phyloP scores from a whole-genome alignment of 768 basidiomycete genomes.

The Boletellus emodensis region DNA sequence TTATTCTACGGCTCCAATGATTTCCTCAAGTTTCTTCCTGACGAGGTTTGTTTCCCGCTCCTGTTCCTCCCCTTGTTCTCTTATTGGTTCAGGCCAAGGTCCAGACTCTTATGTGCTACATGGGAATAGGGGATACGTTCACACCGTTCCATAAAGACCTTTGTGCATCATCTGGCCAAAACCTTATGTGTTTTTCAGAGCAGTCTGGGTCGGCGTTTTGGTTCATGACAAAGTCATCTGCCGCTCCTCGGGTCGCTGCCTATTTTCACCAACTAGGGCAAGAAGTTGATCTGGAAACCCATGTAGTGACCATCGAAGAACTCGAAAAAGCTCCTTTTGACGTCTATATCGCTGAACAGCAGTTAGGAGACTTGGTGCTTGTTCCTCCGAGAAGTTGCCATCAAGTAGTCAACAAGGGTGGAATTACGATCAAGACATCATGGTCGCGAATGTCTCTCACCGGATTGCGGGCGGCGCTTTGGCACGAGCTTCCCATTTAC shows the following conservation, averaged over 20 bases:
- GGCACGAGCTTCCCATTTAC: conserved; percentile 77
- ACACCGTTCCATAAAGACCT: conserved; percentile 85
- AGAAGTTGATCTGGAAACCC: conserved; percentile 66
- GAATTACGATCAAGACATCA: conserved; percentile 77
- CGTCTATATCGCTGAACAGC: conserved; percentile 70
- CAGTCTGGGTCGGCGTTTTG: conserved; percentile 70
- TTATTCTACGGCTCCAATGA: conserved; percentile 55
- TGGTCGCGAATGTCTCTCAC: conserved; percentile 82
- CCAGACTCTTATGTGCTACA: conserved; percentile 82
- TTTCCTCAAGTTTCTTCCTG: conserved; percentile 52
- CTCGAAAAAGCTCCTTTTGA: conserved; percentile 62
- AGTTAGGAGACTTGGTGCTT: conserved; percentile 71
- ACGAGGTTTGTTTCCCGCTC: conserved; percentile 37
- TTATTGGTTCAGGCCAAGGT: conserved; percentile 46
- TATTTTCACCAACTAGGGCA: conserved; percentile 52
- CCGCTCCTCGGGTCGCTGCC: conserved; percentile 47
- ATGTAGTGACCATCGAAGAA: conserved; percentile 60
- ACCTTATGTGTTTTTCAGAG: conserved; percentile 82
- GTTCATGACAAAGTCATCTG: conserved; percentile 76
- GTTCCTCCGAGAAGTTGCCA: conserved; percentile 81
- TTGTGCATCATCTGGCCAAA: conserved; percentile 81
- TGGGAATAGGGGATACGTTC: conserved; percentile 78
- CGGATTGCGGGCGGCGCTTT: conserved; percentile 56
- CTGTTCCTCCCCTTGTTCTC: background rate
- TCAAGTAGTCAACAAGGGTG: conserved; percentile 79